Percentiles rank a stretch among this genome's conserved stretches.
These are phyloP conservation scores for Coemansia sp. DNA, from an alignment of 192 early-diverging fungal species.

Conservation along the genomic window DNA sequence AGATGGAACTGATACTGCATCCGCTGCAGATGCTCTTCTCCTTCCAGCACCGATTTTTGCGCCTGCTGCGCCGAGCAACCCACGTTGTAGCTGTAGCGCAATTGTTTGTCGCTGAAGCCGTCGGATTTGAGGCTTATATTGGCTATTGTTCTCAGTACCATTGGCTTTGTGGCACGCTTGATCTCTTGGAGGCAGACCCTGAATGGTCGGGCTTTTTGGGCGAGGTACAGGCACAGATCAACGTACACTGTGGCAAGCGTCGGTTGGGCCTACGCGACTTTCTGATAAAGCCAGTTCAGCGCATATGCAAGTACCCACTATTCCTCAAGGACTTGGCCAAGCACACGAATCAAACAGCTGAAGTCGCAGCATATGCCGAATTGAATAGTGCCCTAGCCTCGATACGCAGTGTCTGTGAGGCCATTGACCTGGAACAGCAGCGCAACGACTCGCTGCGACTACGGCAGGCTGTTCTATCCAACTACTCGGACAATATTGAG, in stretches of 20 bases:
- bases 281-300: slow-evolving; percentile 76
- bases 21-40: slow-evolving; percentile 32
- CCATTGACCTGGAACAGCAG: slow-evolving; percentile 42
- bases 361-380: slow-evolving; percentile 14
- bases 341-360: slow-evolving; percentile 43
- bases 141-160: slow-evolving; percentile 41
- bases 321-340: slow-evolving; percentile 65
- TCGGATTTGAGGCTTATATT: slow-evolving; percentile 28
- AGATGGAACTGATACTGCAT: slow-evolving; percentile 26
- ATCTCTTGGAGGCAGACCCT: slow-evolving; percentile 28
- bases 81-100: slow-evolving; percentile 19
- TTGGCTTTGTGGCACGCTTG: slow-evolving; percentile 30
- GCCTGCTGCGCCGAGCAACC: slow-evolving; percentile 6
- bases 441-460: slow-evolving; percentile 28
- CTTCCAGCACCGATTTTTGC: slow-evolving; percentile 38
- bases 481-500: slow-evolving; percentile 39
- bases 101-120: slow-evolving; percentile 20
- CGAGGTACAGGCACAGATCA: slow-evolving; percentile 20
- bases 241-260: slow-evolving; percentile 14
- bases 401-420: slow-evolving; percentile 30
- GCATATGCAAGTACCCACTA: slow-evolving; percentile 90
- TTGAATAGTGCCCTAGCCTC: slow-evolving; percentile 21
- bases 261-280: slow-evolving; percentile 44
- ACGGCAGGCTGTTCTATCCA: slow-evolving; percentile 21
- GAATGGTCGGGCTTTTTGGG: slow-evolving; percentile 30